phyloP scores from a whole-genome alignment of 1,284 basidiomycete genomes.

The Leccinum fuscescens region DNA sequence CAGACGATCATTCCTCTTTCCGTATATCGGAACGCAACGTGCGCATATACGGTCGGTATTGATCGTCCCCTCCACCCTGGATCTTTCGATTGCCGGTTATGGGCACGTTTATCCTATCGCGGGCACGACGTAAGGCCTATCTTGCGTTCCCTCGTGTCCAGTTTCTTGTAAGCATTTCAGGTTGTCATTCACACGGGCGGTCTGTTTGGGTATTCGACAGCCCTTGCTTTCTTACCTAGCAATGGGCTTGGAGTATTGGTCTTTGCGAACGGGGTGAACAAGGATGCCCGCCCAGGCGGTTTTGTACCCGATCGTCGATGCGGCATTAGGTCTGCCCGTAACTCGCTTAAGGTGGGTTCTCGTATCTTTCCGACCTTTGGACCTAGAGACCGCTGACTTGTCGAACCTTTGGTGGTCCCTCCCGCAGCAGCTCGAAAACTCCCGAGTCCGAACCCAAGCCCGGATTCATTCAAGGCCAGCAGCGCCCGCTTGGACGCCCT shows the following conservation, averaged over 20 bases:
- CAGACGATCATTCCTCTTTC: background rate
- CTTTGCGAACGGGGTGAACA: background rate
- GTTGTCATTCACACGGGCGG: background rate
- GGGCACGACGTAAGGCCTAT: background rate
- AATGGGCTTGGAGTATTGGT: background rate
- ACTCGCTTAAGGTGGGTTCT: background rate
- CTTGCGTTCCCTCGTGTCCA: background rate
- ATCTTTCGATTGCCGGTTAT: background rate
- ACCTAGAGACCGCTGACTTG: background rate
- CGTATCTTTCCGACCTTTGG: background rate
- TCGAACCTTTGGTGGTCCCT: background rate
- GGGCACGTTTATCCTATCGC: background rate
- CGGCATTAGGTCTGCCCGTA: background rate
- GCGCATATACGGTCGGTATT: background rate
- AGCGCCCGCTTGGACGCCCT: background rate
- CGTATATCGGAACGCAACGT: background rate
- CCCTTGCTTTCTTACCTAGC: background rate
- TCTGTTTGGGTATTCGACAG: background rate
- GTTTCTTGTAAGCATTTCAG: background rate
- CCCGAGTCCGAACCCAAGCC: background rate
- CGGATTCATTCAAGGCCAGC: background rate
- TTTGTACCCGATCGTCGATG: background rate
- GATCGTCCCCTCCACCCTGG: background rate
- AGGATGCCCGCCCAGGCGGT: background rate
- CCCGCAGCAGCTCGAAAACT: background rate